Conservation (phyloP, 2,329 filamentous ascomycete genomes). For the Colletotrichum sp. region DNA sequence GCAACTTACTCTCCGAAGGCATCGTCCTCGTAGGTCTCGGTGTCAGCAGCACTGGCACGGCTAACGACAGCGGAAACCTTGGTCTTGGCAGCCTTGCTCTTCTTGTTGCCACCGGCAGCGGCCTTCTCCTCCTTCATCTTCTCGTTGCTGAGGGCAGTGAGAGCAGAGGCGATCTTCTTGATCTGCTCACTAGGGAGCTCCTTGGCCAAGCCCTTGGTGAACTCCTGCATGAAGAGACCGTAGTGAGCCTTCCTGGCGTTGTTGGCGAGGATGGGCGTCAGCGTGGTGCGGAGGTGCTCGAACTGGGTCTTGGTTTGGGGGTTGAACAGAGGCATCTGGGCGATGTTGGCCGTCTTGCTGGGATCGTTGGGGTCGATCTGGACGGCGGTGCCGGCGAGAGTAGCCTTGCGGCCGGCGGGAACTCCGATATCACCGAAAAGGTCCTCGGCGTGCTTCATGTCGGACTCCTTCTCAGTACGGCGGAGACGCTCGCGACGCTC, state of each 20-base stretch:
- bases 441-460: conserved; percentile 89
- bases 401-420: conserved; percentile 68
- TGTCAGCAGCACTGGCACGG: conserved; percentile 69
- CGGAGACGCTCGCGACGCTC: conserved; percentile 76
- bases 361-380: conserved; percentile 77
- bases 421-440: conserved; percentile 82
- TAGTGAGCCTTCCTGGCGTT: conserved; percentile 92
- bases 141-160: conserved; percentile 94
- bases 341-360: conserved; percentile 80
- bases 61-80: conserved; percentile 82
- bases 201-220: conserved; percentile 84
- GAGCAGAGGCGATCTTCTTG: conserved; percentile 88
- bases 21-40: conserved; percentile 80
- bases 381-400: conserved; percentile 69
- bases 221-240: conserved; percentile 87
- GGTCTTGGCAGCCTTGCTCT: conserved; percentile 94
- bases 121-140: conserved; percentile 99
- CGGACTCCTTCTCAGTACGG: conserved; percentile 83
- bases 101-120: conserved; percentile 93
- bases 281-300: conserved; percentile 74
- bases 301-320: conserved; percentile 89
- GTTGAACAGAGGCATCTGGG: conserved; percentile 83
- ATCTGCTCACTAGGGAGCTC: conserved; percentile 92
- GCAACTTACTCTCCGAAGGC: conserved; percentile 79
- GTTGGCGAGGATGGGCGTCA: conserved; percentile 77